phyloP scores from a whole-genome alignment of 208 protist species.

The Leishmania martiniquensis region DNA sequence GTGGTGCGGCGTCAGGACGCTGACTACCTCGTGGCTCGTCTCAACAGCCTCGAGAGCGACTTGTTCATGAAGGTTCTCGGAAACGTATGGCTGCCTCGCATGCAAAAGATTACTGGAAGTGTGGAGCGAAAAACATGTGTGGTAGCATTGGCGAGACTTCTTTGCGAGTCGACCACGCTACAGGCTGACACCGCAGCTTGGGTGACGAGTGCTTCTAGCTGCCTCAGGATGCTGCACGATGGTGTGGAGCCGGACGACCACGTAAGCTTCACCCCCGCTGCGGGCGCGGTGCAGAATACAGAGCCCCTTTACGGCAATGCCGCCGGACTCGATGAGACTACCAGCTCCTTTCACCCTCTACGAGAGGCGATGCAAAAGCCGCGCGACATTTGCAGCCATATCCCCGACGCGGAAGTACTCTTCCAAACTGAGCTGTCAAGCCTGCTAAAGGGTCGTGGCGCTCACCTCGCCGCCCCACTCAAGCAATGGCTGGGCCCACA shows the following conservation, averaged over 20 bases:
- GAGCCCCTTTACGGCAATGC: slow-evolving; percentile 17
- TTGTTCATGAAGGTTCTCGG: slow-evolving; percentile 86
- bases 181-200: slow-evolving; percentile 62
- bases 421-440: slow-evolving; percentile 64
- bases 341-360: slow-evolving; percentile 81
- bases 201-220: slow-evolving; percentile 65
- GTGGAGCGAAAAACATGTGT: slow-evolving; percentile 87
- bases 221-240: slow-evolving; percentile 77
- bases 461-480: slow-evolving; percentile 39
- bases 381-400: slow-evolving; percentile 66
- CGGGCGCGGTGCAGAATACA: slow-evolving; percentile 44
- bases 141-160: slow-evolving; percentile 74
- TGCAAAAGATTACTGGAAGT: slow-evolving; percentile 84
- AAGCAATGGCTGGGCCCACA: slow-evolving; percentile 44
- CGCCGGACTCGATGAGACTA: slow-evolving; percentile 28
- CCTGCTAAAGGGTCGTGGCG: slow-evolving; percentile 51
- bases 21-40: slow-evolving; percentile 52
- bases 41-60: slow-evolving; percentile 72
- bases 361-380: slow-evolving; percentile 62
- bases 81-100: slow-evolving; percentile 75
- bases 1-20: slow-evolving; percentile 63
- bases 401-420: slow-evolving; percentile 68
- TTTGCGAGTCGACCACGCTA: slow-evolving; percentile 66
- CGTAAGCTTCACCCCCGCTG: slow-evolving; percentile 65
- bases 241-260: slow-evolving; percentile 78